phyloP scores from a whole-genome alignment of 1,139 yeast genomes.

The Meyerozyma sp. region DNA sequence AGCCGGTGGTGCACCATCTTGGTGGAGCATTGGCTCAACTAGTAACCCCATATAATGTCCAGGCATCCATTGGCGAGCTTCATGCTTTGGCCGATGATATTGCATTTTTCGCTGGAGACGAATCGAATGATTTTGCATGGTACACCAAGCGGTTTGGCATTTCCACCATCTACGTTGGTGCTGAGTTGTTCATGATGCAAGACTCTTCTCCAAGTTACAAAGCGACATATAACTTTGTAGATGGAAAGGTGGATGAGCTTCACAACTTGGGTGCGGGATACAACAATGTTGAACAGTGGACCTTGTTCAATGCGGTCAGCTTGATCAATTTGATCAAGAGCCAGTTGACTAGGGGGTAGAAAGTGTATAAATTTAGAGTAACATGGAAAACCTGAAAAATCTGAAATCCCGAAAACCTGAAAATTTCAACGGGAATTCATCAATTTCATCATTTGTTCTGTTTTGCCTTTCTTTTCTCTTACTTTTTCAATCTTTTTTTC shows the following conservation, averaged over 20 bases:
- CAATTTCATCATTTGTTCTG: too few relatives aligned
- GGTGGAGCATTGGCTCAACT: constrained; percentile 49
- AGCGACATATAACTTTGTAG: constrained; percentile 63
- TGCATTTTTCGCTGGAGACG: constrained; percentile 73
- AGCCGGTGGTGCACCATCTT: constrained; percentile 43
- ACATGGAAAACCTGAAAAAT: too few relatives aligned
- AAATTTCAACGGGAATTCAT: too few relatives aligned
- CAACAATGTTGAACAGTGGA: constrained; percentile 67
- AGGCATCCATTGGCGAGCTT: constrained; percentile 56
- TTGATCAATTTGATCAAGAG: constrained; percentile 65
- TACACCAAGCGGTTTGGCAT: constrained; percentile 77
- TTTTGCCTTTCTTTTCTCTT: background rate
- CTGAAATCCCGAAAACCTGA: too few relatives aligned
- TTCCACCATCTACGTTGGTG: constrained; percentile 62
- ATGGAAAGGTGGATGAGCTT: constrained; percentile 52
- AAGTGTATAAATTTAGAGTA: background rate
- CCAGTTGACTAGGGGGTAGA: constrained; percentile 64
- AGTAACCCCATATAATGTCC: constrained; percentile 49
- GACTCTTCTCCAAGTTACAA: constrained; percentile 56
- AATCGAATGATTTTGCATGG: constrained; percentile 87
- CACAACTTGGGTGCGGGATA: constrained; percentile 55
- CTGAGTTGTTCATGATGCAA: constrained; percentile 76
- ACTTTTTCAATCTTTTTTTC: background rate
- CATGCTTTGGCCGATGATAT: constrained; percentile 79
- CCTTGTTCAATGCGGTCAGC: constrained; percentile 63